A percentile compares a stretch with the other conserved stretches of the same genome.
Conservation (phyloP, 768 basidiomycete genomes). For the Rhodotorula graminis region DNA sequence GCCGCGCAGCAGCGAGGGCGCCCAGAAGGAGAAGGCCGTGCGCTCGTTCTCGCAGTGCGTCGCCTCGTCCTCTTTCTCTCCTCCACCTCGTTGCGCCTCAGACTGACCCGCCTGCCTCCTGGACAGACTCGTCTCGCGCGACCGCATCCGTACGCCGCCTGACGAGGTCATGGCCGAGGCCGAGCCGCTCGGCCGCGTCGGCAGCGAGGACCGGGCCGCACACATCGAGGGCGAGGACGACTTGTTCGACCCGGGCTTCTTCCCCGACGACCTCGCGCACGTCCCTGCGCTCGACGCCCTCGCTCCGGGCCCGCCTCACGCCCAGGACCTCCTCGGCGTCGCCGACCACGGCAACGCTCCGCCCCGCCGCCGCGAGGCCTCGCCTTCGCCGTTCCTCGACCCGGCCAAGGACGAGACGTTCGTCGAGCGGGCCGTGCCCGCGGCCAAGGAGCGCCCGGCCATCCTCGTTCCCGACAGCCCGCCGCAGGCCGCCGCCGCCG, state of each 20-base stretch:
- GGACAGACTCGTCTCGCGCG: not conserved
- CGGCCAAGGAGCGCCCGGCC: not conserved
- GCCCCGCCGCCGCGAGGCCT: not conserved
- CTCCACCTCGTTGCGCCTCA: not conserved
- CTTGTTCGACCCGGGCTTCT: not conserved
- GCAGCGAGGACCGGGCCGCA: not conserved
- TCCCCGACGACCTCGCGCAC: not conserved
- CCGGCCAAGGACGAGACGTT: not conserved
- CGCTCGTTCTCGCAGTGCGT: slow-evolving; percentile 5
- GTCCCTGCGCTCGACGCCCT: not conserved
- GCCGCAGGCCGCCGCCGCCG: not conserved
- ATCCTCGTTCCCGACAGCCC: not conserved
- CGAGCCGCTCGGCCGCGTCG: no score
- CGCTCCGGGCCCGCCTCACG: not conserved
- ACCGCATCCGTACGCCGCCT: not conserved
- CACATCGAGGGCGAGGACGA: not conserved
- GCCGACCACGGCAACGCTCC: no score
- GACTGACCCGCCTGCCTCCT: not conserved
- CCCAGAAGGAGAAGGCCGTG: not conserved
- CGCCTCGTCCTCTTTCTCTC: not conserved
- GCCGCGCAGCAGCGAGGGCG: not conserved
- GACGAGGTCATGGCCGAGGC: not conserved
- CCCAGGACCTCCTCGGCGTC: not conserved
- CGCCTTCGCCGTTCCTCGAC: not conserved
- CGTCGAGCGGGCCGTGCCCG: not conserved